These are phyloP conservation scores for button mushroom (Agaricus bisporus) DNA, from an alignment of 768 basidiomycete genomes.

Conservation along the genomic window DNA sequence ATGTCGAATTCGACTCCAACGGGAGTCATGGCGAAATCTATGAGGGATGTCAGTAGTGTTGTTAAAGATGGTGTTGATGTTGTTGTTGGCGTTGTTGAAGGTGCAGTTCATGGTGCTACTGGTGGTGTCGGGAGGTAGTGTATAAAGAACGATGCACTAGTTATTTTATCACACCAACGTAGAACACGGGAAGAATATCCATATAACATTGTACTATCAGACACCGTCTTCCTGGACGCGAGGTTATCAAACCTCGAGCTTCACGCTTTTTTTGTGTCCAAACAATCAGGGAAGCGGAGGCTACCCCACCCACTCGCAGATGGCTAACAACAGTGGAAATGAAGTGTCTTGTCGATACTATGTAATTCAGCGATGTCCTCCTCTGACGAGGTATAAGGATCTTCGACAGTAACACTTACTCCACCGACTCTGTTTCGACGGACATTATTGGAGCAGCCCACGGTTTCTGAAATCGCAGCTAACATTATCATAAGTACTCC, in stretches of 20 bases:
- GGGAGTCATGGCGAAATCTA: conserved; percentile 33
- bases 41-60: conserved; percentile 70
- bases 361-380: conserved; percentile 57
- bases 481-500: neutral
- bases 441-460: no score
- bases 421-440: no score
- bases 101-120: neutral
- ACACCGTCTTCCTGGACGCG: no score
- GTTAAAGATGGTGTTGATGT: conserved; percentile 58
- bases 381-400: conserved; percentile 12
- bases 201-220: no score
- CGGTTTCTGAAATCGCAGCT: neutral
- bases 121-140: neutral
- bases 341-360: conserved; percentile 51
- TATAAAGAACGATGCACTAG: no score
- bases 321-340: conserved; percentile 63
- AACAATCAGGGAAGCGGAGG: conserved; percentile 57
- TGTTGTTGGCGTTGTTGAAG: neutral
- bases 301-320: conserved; percentile 57
- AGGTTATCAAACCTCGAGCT: neutral
- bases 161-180: no score
- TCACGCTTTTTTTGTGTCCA: conserved; percentile 7
- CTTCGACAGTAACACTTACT: no score
- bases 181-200: no score
- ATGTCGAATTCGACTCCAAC: no score